Conservation (phyloP, 495 filamentous ascomycete genomes). For the Penicillium longicatenatum region DNA sequence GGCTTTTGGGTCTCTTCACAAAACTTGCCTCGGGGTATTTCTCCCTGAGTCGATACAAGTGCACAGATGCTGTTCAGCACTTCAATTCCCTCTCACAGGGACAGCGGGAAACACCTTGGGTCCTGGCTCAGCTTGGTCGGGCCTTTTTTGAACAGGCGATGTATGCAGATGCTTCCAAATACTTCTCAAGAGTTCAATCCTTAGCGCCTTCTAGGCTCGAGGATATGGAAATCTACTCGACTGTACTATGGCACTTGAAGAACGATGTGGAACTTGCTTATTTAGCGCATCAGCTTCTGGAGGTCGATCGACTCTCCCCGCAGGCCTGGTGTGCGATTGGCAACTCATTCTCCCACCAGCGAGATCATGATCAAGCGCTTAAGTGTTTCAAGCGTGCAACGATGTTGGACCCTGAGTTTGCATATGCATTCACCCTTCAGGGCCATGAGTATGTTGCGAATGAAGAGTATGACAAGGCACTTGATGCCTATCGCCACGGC, state of each 20-base stretch:
- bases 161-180: slow-evolving; percentile 83
- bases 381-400: slow-evolving; percentile 95
- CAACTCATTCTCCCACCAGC: slow-evolving; percentile 92
- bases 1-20: slow-evolving; percentile 79
- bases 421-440: slow-evolving; percentile 93
- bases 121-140: slow-evolving; percentile 83
- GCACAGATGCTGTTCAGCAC: slow-evolving; percentile 69
- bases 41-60: slow-evolving; percentile 74
- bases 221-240: slow-evolving; percentile 98
- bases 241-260: slow-evolving; percentile 94
- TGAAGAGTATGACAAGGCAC: slow-evolving; percentile 94
- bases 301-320: slow-evolving; percentile 81
- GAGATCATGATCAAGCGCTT: slow-evolving; percentile 92
- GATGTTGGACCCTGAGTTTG: slow-evolving; percentile 84
- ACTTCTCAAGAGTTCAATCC: slow-evolving; percentile 72
- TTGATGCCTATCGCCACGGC: slow-evolving; percentile 78
- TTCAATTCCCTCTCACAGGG: slow-evolving; percentile 67
- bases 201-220: slow-evolving; percentile 77
- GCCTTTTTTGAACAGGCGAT: slow-evolving; percentile 85
- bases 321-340: slow-evolving; percentile 95
- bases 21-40: slow-evolving; percentile 81
- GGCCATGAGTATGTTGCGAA: slow-evolving; percentile 96
- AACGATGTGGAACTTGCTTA: slow-evolving; percentile 89
- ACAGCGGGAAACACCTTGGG: slow-evolving; percentile 95
- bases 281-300: slow-evolving; percentile 85